These are phyloP conservation scores for Castanea sativa DNA, from an alignment of 306 rosid species.

Conservation along the genomic window DNA sequence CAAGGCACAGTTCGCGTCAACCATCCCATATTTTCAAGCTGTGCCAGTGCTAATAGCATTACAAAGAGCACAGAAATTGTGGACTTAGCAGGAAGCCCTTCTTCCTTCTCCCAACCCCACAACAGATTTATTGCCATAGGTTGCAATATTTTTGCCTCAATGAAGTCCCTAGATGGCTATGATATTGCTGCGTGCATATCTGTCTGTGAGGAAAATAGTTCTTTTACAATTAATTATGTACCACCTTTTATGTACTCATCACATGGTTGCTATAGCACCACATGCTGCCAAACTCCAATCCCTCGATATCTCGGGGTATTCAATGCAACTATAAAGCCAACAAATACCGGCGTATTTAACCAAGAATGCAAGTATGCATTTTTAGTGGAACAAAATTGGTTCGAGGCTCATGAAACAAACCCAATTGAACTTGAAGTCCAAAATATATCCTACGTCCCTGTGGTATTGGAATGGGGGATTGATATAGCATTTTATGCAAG, in stretches of 20 bases:
- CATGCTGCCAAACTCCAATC: background rate
- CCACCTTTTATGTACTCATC: too few species aligned
- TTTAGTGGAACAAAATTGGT: background rate
- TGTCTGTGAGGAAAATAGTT: too few species aligned
- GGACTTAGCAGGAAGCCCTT: background rate
- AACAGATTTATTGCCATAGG: constrained; percentile 9
- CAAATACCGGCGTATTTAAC: background rate
- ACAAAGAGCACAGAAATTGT: background rate
- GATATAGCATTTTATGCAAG: background rate
- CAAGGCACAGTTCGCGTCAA: background rate
- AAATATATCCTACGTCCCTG: background rate
- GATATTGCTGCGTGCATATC: background rate
- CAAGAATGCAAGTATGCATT: background rate
- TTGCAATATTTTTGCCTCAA: background rate
- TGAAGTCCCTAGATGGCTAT: background rate
- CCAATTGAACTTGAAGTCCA: too few species aligned
- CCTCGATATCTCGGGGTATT: background rate
- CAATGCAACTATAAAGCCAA: background rate
- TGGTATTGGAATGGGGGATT: background rate
- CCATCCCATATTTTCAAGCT: background rate
- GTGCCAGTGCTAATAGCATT: background rate
- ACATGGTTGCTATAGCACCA: background rate
- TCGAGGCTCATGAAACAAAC: background rate
- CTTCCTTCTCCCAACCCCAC: background rate
- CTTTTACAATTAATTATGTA: too few species aligned